These are phyloP conservation scores for Conringia planisiliqua DNA, from an alignment of 345 rosid genomes.

Conservation along the genomic window DNA sequence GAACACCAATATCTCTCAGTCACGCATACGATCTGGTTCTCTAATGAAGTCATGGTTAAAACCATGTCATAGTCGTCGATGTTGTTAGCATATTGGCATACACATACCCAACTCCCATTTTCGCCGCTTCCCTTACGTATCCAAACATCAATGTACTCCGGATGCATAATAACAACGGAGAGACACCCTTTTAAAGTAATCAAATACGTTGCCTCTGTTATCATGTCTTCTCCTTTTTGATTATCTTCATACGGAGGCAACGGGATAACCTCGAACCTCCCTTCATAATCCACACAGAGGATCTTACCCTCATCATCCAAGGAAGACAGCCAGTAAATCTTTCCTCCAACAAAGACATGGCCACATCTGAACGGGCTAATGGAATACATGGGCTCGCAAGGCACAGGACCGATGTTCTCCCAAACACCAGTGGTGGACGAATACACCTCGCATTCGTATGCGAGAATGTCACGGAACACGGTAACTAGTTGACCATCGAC, in stretches of 20 bases:
- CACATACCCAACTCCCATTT: constrained; percentile 14
- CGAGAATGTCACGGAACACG: no score
- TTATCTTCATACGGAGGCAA: neutral
- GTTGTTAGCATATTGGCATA: neutral
- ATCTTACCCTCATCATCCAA: neutral
- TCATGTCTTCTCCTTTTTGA: neutral
- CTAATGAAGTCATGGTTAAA: neutral
- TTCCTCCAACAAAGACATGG: constrained; percentile 28
- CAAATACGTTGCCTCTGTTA: neutral
- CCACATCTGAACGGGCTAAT: neutral
- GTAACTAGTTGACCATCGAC: no score
- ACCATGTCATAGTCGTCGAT: neutral
- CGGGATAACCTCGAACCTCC: neutral
- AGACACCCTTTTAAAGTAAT: constrained; percentile 17
- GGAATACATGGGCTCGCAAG: constrained; percentile 29
- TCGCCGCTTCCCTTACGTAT: neutral
- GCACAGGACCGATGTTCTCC: constrained; percentile 27
- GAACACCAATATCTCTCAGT: constrained; percentile 3
- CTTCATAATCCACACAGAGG: constrained; percentile 4
- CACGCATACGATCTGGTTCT: constrained; percentile 19
- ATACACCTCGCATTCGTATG: constrained; percentile 30
- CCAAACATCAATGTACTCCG: constrained; percentile 23
- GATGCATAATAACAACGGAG: constrained; percentile 13
- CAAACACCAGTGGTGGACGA: constrained; percentile 31
- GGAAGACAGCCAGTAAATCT: constrained; percentile 27